Conservation (phyloP, 2,329 filamentous ascomycete species). For the Lizonia empirigonia region DNA sequence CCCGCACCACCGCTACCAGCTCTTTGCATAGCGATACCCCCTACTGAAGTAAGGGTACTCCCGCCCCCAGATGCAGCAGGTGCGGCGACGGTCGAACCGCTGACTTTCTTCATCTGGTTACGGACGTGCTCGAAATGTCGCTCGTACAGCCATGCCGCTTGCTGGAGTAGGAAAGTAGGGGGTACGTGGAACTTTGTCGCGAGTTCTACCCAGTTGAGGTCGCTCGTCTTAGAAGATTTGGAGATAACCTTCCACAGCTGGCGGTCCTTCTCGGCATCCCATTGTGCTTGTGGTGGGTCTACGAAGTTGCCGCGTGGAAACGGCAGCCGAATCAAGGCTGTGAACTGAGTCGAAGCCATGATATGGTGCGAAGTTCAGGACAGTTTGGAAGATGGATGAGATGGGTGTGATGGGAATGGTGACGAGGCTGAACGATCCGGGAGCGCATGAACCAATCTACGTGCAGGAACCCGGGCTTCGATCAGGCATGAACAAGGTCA, state of each 20-base stretch:
- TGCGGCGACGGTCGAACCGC: conserved; percentile 62
- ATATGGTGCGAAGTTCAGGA: background rate
- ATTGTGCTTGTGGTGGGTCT: conserved; percentile 86
- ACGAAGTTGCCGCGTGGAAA: conserved; percentile 86
- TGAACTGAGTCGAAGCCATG: conserved; percentile 56
- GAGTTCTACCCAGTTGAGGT: conserved; percentile 87
- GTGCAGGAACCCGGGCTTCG: conserved; percentile 10
- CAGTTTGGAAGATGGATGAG: background rate
- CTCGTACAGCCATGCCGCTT: conserved; percentile 93
- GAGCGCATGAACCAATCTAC: conserved; percentile 7
- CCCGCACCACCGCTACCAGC: conserved; percentile 55
- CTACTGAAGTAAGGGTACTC: conserved; percentile 52
- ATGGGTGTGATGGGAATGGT: conserved; percentile 14
- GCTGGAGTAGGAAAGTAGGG: conserved; percentile 85
- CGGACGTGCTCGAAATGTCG: conserved; percentile 87
- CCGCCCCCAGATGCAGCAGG: conserved; percentile 47
- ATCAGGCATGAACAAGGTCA: background rate
- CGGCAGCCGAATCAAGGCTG: conserved; percentile 86
- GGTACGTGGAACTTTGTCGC: conserved; percentile 81
- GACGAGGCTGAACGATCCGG: conserved; percentile 1
- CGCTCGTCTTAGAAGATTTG: conserved; percentile 74
- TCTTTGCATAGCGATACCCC: conserved; percentile 57
- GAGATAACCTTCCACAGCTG: conserved; percentile 90
- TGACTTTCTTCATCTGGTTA: conserved; percentile 83
- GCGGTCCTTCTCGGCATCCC: conserved; percentile 86